Evolutionary conservation across 1,139 yeast genomes (phyloP), one percentile per base, ranked within the genome.

Genomic region (Suhomyces taliae): DNA sequence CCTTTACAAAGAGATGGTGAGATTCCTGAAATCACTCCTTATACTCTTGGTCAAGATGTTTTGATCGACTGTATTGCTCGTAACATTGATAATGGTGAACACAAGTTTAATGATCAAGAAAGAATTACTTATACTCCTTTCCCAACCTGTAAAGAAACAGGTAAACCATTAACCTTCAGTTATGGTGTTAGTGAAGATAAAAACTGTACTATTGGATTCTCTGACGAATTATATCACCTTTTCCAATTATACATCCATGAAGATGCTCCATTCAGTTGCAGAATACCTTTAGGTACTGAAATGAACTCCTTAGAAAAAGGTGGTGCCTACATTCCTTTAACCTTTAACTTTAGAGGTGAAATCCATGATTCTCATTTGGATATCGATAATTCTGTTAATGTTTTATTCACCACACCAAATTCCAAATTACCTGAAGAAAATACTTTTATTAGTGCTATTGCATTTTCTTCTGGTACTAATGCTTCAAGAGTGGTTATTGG

Each of bases 211-310:
- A 70, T 87, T 38, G 69, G 69, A 8, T 74, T 87, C 45, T 73
- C 79, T n/a, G 93, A 87, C 61, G 87, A 83, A 55, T 62, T 81
- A 43, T 87, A 79, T 60, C 95, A 87, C 58, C 64, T 86, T 50
- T 85, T 87, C 62, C 93, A 87, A 65, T 69, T 86, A 44, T 85
- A 86, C 59, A 72, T 87, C 46, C 95, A 87, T 61, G 87, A 85
- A 62, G 95, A 87, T 62, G 84, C 78, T 4, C 95, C 95, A 27
- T 82, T 83, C 59, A 78, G 87, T 48, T 87, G 95, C 63, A 72
- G 87, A 48, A 57, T 85, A 27, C 86, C 87, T 4, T 56, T 78
- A 40, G 69, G 78, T 48, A 69, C 74, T 9, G 78, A 76, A 45
- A 61, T 68, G 27, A 64, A 74, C 51, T 68, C 69, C 43, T 59